Conservation (phyloP, 257 asterid genomes). For the Primulina huaijiensis region DNA sequence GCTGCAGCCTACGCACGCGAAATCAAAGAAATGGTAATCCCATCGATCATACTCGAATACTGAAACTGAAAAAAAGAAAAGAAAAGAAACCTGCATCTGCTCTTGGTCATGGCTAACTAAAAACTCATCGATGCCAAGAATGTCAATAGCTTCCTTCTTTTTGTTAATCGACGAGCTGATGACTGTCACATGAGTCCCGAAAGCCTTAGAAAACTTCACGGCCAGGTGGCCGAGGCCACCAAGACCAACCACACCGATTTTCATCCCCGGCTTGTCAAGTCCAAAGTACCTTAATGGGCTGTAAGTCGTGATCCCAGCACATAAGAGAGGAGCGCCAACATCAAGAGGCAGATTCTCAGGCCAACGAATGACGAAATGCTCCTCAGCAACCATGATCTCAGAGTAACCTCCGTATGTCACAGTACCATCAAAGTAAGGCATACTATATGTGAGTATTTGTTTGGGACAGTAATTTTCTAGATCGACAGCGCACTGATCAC, state of each 20-base stretch:
- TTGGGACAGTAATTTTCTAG: slow-evolving; percentile 23
- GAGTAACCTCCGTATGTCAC: too few species aligned
- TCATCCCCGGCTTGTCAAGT: background rate
- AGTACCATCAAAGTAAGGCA: background rate
- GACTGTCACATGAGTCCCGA: background rate
- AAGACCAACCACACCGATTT: background rate
- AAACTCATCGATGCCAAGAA: background rate
- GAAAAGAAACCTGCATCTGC: background rate
- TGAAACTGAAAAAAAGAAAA: background rate
- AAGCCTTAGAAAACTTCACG: background rate
- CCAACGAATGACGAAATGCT: background rate
- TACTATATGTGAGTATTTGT: slow-evolving; percentile 7
- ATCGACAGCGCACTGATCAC: slow-evolving; percentile 17
- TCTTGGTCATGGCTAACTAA: background rate
- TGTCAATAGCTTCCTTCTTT: background rate
- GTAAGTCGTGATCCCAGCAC: background rate
- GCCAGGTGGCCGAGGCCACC: background rate
- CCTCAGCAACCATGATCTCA: too few species aligned
- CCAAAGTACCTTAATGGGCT: slow-evolving; percentile 3
- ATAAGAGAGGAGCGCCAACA: background rate
- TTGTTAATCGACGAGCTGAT: background rate
- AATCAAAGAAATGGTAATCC: background rate
- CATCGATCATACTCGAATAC: background rate
- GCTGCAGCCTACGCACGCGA: too few species aligned
- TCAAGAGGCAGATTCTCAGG: slow-evolving; percentile 2